phyloP scores from a whole-genome alignment of 495 filamentous ascomycete genomes.

The Baudoinia panamericana region DNA sequence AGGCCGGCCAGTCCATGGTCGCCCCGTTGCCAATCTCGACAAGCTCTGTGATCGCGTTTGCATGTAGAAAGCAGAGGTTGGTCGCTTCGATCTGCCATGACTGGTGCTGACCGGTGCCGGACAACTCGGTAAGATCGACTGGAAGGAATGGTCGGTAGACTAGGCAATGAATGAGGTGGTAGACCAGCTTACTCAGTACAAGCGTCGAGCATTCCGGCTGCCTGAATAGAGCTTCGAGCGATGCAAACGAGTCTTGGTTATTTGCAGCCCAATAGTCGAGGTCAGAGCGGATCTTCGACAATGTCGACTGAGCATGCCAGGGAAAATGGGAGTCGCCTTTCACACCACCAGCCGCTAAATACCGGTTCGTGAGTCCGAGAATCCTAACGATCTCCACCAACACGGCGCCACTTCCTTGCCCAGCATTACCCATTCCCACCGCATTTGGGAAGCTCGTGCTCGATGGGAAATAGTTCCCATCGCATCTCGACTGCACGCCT shows the following conservation, averaged over 20 bases:
- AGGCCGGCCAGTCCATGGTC: slow-evolving; percentile 67
- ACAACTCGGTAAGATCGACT: slow-evolving; percentile 64
- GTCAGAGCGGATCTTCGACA: slow-evolving; percentile 75
- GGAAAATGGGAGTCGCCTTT: slow-evolving; percentile 82
- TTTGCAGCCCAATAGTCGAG: slow-evolving; percentile 74
- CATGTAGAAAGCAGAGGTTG: slow-evolving; percentile 73
- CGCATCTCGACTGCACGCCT: slow-evolving; percentile 38
- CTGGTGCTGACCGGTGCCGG: slow-evolving; percentile 68
- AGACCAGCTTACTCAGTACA: slow-evolving; percentile 70
- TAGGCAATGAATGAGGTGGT: slow-evolving; percentile 71
- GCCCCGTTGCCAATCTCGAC: slow-evolving; percentile 58
- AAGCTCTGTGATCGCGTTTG: slow-evolving; percentile 73
- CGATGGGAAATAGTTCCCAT: slow-evolving; percentile 65
- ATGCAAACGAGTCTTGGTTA: slow-evolving; percentile 65
- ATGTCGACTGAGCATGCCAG: slow-evolving; percentile 71
- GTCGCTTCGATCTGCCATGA: slow-evolving; percentile 85
- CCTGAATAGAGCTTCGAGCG: slow-evolving; percentile 58
- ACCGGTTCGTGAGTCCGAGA: slow-evolving; percentile 68
- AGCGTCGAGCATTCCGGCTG: slow-evolving; percentile 64
- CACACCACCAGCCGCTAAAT: slow-evolving; percentile 70
- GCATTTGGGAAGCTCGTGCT: slow-evolving; percentile 57
- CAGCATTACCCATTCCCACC: slow-evolving; percentile 49
- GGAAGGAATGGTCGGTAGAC: slow-evolving; percentile 77
- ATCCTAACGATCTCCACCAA: slow-evolving; percentile 74
- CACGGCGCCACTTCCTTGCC: slow-evolving; percentile 56